Conservation (phyloP, 208 protist genomes). For the Crithidia brevicula region DNA sequence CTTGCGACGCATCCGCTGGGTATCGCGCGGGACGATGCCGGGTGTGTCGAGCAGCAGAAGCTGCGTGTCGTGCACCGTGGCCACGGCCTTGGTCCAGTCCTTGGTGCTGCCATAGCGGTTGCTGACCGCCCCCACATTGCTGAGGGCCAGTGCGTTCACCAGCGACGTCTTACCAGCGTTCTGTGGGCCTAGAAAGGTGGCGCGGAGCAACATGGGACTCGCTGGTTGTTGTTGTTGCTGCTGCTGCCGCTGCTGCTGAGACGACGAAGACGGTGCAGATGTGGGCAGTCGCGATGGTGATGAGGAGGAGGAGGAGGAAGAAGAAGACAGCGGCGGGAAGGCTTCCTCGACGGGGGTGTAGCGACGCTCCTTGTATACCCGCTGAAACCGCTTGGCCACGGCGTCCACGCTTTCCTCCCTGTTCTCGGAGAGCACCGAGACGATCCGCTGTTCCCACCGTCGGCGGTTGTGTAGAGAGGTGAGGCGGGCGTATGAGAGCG, state of each 20-base stretch:
- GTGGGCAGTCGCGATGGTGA: too few relatives aligned
- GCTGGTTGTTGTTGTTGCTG: slow-evolving; percentile 37
- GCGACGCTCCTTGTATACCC: slow-evolving; percentile 82
- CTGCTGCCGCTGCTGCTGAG: not conserved
- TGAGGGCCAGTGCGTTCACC: slow-evolving; percentile 85
- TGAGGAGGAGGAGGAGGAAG: slow-evolving; percentile 32
- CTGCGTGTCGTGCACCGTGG: slow-evolving; percentile 89
- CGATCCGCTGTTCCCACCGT: slow-evolving; percentile 90
- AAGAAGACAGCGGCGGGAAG: slow-evolving; percentile 57
- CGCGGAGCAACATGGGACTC: slow-evolving; percentile 53
- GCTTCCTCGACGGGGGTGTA: slow-evolving; percentile 86
- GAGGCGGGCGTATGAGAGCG: slow-evolving; percentile 14
- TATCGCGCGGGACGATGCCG: slow-evolving; percentile 51
- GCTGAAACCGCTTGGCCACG: slow-evolving; percentile 76
- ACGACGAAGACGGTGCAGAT: not conserved
- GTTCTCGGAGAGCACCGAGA: slow-evolving; percentile 64
- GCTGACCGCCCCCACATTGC: slow-evolving; percentile 85
- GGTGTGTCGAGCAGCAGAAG: slow-evolving; percentile 90
- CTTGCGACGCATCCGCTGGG: slow-evolving; percentile 53
- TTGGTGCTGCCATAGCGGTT: slow-evolving; percentile 77
- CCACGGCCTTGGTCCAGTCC: slow-evolving; percentile 82
- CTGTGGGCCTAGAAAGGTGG: slow-evolving; percentile 78
- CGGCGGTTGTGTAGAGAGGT: slow-evolving; percentile 67
- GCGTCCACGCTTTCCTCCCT: slow-evolving; percentile 64
- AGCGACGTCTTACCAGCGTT: slow-evolving; percentile 92